Evolutionary conservation across 345 rosid species (phyloP).

Genomic region (Salix viminalis): DNA sequence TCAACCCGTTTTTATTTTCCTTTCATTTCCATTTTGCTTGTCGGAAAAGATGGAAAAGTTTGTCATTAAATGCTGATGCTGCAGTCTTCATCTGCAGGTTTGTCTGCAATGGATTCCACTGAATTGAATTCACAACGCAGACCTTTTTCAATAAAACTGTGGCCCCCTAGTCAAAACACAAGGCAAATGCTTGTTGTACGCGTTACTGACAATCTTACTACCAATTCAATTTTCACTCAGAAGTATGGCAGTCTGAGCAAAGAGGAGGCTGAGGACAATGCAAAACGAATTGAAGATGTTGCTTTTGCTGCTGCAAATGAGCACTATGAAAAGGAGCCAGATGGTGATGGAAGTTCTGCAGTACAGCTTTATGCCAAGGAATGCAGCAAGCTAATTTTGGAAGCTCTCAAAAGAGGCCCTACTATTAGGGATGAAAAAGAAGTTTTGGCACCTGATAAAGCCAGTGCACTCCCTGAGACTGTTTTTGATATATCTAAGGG

Average conservation of each 20-base stretch:
- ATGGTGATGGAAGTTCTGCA: slow-evolving; percentile 92
- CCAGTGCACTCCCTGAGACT: slow-evolving; percentile 31
- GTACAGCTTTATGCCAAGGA: slow-evolving; percentile 94
- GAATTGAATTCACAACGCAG: slow-evolving; percentile 50
- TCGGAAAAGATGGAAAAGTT: neutral
- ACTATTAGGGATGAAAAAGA: slow-evolving; percentile 22
- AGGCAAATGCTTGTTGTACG: slow-evolving; percentile 67
- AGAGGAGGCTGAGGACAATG: slow-evolving; percentile 76
- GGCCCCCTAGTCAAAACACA: slow-evolving; percentile 85
- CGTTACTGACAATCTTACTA: slow-evolving; percentile 59
- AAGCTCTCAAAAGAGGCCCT: slow-evolving; percentile 72
- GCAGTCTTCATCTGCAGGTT: slow-evolving; percentile 18
- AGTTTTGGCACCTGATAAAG: slow-evolving; percentile 28
- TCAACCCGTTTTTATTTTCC: neutral
- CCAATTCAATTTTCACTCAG: slow-evolving; percentile 73
- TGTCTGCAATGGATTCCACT: slow-evolving; percentile 45
- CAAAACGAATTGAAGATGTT: slow-evolving; percentile 65
- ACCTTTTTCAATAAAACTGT: slow-evolving; percentile 66
- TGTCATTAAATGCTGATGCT: neutral
- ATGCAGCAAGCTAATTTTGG: slow-evolving; percentile 80
- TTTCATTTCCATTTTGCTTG: neutral
- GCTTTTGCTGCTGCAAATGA: slow-evolving; percentile 56
- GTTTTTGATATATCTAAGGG: slow-evolving; percentile 79
- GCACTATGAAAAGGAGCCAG: slow-evolving; percentile 85
- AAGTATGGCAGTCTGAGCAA: slow-evolving; percentile 67